Conservation (phyloP, 768 basidiomycete genomes). For the Lactarius quietus region DNA sequence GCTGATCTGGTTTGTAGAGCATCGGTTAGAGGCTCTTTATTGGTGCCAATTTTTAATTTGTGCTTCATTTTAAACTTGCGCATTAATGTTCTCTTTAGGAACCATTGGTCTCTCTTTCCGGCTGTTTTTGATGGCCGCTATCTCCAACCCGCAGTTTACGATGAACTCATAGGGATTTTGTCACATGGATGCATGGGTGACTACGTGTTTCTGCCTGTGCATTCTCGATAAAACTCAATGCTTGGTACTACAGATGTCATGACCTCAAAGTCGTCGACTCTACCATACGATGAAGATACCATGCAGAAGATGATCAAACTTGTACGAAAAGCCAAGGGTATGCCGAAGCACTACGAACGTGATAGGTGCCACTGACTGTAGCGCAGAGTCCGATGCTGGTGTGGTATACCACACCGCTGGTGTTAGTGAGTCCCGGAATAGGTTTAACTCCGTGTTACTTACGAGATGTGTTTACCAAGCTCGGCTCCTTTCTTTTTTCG, state of each 20-base stretch:
- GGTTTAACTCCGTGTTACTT: not conserved
- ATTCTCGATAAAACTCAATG: not conserved
- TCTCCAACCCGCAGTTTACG: conserved; percentile 20
- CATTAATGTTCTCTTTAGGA: not conserved
- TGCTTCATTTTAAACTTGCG: conserved; percentile 10
- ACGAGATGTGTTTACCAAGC: too few relatives aligned
- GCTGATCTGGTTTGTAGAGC: not conserved
- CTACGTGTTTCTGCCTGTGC: not conserved
- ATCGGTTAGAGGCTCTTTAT: conserved; percentile 18
- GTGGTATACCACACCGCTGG: not conserved
- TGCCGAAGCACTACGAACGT: too few relatives aligned
- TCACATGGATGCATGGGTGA: conserved; percentile 35
- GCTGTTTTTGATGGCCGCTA: not conserved
- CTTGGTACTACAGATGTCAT: not conserved
- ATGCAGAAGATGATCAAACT: too few relatives aligned
- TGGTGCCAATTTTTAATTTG: conserved; percentile 20
- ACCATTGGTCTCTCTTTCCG: too few relatives aligned
- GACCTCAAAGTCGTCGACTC: too few relatives aligned
- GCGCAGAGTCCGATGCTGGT: not conserved
- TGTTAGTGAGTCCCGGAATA: not conserved
- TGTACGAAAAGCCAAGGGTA: too few relatives aligned
- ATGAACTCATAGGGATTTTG: conserved; percentile 34
- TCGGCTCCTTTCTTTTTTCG: not conserved
- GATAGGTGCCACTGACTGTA: not conserved
- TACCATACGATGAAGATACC: too few relatives aligned